Evolutionary conservation across 345 rosid species (phyloP).

Genomic region (Populus pruinosa): DNA sequence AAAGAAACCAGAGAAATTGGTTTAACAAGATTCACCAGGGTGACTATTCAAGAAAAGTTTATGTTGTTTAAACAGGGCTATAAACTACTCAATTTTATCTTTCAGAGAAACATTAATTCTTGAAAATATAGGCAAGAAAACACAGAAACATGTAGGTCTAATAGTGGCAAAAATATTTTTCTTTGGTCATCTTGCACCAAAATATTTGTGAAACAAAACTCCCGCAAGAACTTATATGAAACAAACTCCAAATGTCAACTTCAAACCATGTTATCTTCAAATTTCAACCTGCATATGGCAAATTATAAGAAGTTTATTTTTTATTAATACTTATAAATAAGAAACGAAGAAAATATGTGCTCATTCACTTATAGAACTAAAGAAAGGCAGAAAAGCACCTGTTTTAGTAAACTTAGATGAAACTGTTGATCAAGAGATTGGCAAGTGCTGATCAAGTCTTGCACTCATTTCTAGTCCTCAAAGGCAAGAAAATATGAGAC

Average conservation of each 20-base stretch:
- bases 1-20: not conserved
- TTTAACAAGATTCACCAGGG: not conserved
- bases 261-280: conserved; percentile 19
- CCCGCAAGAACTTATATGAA: not conserved
- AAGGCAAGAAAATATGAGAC: not conserved
- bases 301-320: not conserved
- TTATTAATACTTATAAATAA: not conserved
- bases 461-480: conserved; percentile 14
- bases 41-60: not conserved
- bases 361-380: not conserved
- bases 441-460: not conserved
- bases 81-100: not conserved
- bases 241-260: conserved; percentile 25
- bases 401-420: conserved; percentile 8
- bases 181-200: not conserved
- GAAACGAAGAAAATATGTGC: not conserved
- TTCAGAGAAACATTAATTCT: not conserved
- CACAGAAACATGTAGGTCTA: not conserved
- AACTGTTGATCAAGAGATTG: not conserved
- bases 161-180: not conserved
- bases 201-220: conserved; percentile 9
- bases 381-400: conserved; percentile 8
- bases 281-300: conserved; percentile 25
- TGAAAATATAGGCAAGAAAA: conserved; percentile 17
- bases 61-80: not conserved